Conservation (phyloP, 73 alveolate species). For the Stentor coeruleus region DNA sequence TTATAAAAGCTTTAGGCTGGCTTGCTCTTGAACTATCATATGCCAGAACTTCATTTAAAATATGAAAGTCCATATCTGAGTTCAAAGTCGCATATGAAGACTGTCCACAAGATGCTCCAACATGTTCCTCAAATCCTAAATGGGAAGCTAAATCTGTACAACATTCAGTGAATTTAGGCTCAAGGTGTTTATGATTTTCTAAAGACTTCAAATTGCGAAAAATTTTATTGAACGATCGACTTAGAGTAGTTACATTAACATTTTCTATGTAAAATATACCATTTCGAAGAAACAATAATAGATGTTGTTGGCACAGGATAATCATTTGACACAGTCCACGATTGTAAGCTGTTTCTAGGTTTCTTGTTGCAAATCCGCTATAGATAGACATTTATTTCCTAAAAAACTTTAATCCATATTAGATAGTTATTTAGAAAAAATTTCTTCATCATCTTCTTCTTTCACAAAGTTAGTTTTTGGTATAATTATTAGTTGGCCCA, state of each 20-base stretch:
- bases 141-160: slow-evolving; percentile 7
- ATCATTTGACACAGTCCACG: slow-evolving; percentile 22
- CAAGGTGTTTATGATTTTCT: slow-evolving; percentile 39
- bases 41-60: slow-evolving; percentile 2
- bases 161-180: slow-evolving; percentile 30
- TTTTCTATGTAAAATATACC: slow-evolving; percentile 12
- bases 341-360: slow-evolving; percentile 54
- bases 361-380: slow-evolving; percentile 51
- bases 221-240: slow-evolving; percentile 26
- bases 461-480: background rate
- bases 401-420: background rate
- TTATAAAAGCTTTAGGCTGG: too few species aligned
- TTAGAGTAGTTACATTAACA: background rate
- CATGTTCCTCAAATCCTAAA: background rate
- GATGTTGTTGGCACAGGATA: slow-evolving; percentile 28
- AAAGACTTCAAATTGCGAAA: slow-evolving; percentile 25
- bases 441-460: slow-evolving; percentile 25
- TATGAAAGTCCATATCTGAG: slow-evolving; percentile 6
- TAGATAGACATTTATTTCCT: slow-evolving; percentile 44
- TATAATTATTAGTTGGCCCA: background rate
- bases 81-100: background rate
- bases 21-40: background rate
- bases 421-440: background rate
- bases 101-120: background rate
- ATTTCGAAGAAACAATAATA: slow-evolving; percentile 21